phyloP scores from a whole-genome alignment of 2,329 filamentous ascomycete species.

The Thelonectria blattea region DNA sequence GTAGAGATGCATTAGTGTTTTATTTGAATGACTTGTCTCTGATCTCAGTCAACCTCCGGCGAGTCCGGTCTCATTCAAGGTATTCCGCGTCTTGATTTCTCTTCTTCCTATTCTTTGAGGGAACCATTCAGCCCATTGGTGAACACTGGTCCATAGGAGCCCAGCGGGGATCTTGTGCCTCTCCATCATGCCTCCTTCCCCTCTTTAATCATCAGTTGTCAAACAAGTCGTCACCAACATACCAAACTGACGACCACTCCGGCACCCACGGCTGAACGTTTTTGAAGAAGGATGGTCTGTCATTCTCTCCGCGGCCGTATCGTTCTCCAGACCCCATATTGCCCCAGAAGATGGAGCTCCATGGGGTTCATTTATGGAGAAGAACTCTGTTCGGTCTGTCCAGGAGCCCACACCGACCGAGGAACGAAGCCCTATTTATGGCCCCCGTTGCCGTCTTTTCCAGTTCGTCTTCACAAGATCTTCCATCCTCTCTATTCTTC shows the following conservation, averaged over 20 bases:
- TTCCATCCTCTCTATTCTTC: neutral
- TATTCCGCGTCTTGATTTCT: too few species aligned
- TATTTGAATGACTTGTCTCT: too few species aligned
- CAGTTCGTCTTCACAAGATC: neutral
- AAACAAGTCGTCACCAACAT: neutral
- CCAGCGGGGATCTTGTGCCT: too few species aligned
- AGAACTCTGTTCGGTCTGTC: conserved; percentile 6
- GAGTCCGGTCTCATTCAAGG: too few species aligned
- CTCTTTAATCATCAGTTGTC: too few species aligned
- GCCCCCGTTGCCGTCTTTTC: neutral
- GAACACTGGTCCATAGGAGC: too few species aligned
- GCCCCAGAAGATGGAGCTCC: conserved; percentile 8
- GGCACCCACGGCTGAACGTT: conserved; percentile 17
- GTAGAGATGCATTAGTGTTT: too few species aligned
- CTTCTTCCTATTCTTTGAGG: too few species aligned
- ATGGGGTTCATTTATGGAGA: conserved; percentile 20
- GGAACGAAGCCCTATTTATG: conserved; percentile 17
- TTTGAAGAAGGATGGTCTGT: conserved; percentile 1
- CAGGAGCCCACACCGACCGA: conserved; percentile 19
- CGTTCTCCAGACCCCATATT: conserved; percentile 12
- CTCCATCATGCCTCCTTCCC: too few species aligned
- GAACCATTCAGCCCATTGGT: too few species aligned
- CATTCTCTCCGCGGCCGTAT: conserved; percentile 8
- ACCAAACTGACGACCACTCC: neutral
- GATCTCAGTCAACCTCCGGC: too few species aligned